Conservation (phyloP, 2,329 filamentous ascomycete genomes). For the Sporothrix curviconia region DNA sequence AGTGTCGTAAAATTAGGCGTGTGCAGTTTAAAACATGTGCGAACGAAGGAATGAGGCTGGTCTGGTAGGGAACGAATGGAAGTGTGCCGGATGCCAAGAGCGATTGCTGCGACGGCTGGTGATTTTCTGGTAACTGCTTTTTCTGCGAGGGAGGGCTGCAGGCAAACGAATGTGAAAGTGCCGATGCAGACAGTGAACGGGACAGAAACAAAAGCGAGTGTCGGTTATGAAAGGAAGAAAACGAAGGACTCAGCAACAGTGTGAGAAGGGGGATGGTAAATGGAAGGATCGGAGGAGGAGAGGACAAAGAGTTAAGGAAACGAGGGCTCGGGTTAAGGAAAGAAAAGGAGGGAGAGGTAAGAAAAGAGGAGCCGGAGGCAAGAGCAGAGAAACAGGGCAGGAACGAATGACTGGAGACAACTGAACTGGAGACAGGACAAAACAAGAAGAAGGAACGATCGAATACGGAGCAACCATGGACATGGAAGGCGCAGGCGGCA, state of each 20-base stretch:
- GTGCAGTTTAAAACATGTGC: too few species aligned
- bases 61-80: too few species aligned
- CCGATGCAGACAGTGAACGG: not conserved
- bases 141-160: too few species aligned
- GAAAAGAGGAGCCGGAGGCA: not conserved
- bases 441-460: not conserved
- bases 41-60: too few species aligned
- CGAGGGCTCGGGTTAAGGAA: not conserved
- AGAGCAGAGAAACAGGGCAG: not conserved
- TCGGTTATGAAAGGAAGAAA: not conserved
- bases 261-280: not conserved
- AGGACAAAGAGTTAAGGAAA: not conserved
- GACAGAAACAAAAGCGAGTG: constrained; percentile 1
- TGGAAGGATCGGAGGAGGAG: not conserved
- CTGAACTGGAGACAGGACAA: not conserved
- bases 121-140: too few species aligned
- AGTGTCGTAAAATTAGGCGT: too few species aligned
- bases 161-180: not conserved
- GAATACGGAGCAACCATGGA: not conserved
- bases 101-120: too few species aligned
- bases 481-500: not conserved
- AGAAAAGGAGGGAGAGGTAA: not conserved
- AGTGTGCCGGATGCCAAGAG: too few species aligned
- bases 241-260: not conserved
- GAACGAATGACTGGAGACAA: not conserved